phyloP scores from a whole-genome alignment of 257 asterid genomes.

The Solanum paucissectum region DNA sequence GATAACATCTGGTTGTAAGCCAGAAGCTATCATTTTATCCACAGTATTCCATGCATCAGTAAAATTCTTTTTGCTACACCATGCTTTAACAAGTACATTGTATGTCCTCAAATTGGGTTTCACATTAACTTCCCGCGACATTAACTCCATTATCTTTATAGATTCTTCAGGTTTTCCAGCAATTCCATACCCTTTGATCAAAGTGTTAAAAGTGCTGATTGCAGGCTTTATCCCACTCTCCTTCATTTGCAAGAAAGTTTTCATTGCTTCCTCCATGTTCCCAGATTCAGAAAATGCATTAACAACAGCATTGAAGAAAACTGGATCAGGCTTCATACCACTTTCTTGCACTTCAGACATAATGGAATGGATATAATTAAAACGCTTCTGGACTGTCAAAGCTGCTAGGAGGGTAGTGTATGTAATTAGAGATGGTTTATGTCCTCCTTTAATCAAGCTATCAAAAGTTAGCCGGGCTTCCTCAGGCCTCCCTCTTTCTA shows the following conservation, averaged over 20 bases:
- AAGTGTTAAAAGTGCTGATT: constrained; percentile 49
- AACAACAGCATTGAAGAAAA: constrained; percentile 56
- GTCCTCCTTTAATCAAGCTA: constrained; percentile 47
- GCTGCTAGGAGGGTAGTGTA: constrained; percentile 64
- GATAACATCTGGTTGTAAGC: constrained; percentile 40
- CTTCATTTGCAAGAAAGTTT: constrained; percentile 45
- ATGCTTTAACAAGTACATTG: constrained; percentile 53
- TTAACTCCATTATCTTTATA: constrained; percentile 33
- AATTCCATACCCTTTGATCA: constrained; percentile 66
- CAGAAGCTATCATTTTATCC: constrained; percentile 38
- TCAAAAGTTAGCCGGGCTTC: constrained; percentile 41
- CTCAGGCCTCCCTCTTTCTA: constrained; percentile 41
- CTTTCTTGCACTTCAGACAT: constrained; percentile 37
- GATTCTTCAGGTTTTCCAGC: constrained; percentile 66
- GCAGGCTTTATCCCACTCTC: constrained; percentile 46
- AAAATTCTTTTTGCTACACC: constrained; percentile 45
- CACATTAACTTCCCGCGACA: constrained; percentile 36
- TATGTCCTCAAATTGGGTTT: constrained; percentile 54
- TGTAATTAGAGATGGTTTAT: constrained; percentile 61
- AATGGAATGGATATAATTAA: constrained; percentile 32
- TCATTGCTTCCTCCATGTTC: constrained; percentile 62
- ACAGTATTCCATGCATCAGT: constrained; percentile 45
- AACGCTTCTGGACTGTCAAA: constrained; percentile 51
- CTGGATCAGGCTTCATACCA: constrained; percentile 44
- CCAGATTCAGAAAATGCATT: constrained; percentile 71